Percentiles rank a stretch among this genome's conserved stretches.
phyloP scores from a whole-genome alignment of 495 filamentous ascomycete genomes.

The Aspergillus diversus region DNA sequence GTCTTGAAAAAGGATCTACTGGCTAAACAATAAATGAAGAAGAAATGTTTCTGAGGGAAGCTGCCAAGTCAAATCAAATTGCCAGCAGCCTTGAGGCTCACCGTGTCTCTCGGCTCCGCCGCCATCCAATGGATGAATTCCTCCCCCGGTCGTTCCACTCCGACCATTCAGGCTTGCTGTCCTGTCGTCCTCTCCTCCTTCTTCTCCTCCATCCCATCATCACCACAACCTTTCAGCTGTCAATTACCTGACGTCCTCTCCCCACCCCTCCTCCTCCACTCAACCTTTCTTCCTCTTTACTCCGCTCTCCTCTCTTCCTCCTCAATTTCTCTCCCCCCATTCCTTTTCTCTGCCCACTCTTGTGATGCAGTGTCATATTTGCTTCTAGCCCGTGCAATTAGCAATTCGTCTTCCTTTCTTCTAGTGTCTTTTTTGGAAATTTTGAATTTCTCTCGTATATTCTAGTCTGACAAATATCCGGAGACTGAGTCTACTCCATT shows the following conservation, averaged over 20 bases:
- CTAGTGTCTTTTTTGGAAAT: conserved; percentile 23
- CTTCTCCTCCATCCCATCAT: conserved; percentile 7
- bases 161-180: conserved; percentile 35
- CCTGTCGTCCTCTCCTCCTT: conserved; percentile 31
- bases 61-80: conserved; percentile 1
- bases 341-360: conserved; percentile 21
- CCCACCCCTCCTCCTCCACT: conserved; percentile 18
- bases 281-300: conserved; percentile 25
- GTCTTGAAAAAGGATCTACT: no score
- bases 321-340: conserved; percentile 24
- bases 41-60: not conserved
- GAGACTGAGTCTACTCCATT: not conserved
- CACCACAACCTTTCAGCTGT: conserved; percentile 15
- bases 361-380: conserved; percentile 27
- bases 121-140: conserved; percentile 22
- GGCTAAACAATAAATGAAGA: not conserved
- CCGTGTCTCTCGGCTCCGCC: conserved; percentile 21
- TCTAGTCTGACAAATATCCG: not conserved
- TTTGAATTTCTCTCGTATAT: not conserved
- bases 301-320: conserved; percentile 15
- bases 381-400: conserved; percentile 26
- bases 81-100: conserved; percentile 11
- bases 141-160: conserved; percentile 13
- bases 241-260: conserved; percentile 17
- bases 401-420: conserved; percentile 25